Evolutionary conservation across 371 early-diverging fungal species (phyloP), one percentile per base, ranked within the genome.

Genomic region (Encephalitozoon hellem): DNA sequence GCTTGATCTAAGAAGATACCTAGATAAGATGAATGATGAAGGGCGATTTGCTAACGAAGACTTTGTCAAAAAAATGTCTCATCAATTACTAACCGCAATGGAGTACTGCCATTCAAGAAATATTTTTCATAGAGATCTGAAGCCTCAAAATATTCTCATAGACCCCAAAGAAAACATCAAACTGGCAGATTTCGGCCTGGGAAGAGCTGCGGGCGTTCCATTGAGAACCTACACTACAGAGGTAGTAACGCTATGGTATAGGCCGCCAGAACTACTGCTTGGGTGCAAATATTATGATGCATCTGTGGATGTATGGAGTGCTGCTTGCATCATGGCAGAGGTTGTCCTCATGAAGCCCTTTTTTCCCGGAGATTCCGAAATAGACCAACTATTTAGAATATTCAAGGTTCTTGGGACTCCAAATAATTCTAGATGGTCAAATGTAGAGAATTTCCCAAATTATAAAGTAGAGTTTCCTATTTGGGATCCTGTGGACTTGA

Each of bases 271-370:
- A 59, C 18, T 85, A 49, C 76, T 85, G 0, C 71, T 85, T 0
- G 85, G 85, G 5, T 66, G 51, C 4, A 80, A 79, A 67, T 65
- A 82, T 54, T 85, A 85, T 67, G 80, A 82, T 30, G 73, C 79
- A 32, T 84, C 82, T 47, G 74, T 89, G 86, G 94, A 97, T 84
- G 90, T 96, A 26, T 97, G 98, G 97, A 95, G 96, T 23, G 88
- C 93, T 4, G 98, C 94, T 28, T 96, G 97, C 82, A 96, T 97
- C n/a, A 93, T 96, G 91, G 94, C 94, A 5, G 98, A 97, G 86
- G 86, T 97, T 70, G 91, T 95, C 88, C 87, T 93, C 28, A 90
- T 92, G 52, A 92, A 91, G 81, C 96, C 96, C 11, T 83, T 97
- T 51, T 97, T 97, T 88, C 93, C 95, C 6, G 99, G 98, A 23